phyloP scores from a whole-genome alignment of 192 early-diverging fungal genomes.

The Coemansia sp. region DNA sequence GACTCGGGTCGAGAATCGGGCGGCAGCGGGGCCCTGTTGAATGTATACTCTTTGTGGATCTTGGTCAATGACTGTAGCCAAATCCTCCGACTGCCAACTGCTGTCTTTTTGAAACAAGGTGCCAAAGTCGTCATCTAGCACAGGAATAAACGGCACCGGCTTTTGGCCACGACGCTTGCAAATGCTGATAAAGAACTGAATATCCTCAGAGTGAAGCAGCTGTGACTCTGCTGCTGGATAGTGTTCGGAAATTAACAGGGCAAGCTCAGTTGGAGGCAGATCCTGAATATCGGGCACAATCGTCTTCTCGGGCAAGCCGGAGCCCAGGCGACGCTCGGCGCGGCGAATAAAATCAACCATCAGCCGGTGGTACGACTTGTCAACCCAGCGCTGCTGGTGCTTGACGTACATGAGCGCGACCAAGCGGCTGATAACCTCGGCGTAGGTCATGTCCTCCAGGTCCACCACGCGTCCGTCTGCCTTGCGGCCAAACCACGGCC shows the following conservation, averaged over 20 bases:
- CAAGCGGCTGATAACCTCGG: conserved; percentile 77
- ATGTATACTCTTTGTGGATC: conserved; percentile 80
- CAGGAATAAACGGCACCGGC: conserved; percentile 87
- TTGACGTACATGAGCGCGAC: conserved; percentile 77
- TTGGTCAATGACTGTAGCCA: conserved; percentile 76
- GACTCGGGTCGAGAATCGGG: conserved; percentile 63
- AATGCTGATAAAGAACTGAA: conserved; percentile 41
- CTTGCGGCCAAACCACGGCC: conserved; percentile 93
- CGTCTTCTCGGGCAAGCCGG: not conserved
- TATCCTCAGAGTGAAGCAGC: conserved; percentile 37
- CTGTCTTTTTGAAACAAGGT: conserved; percentile 90
- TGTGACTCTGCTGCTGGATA: conserved; percentile 14
- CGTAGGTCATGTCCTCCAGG: conserved; percentile 91
- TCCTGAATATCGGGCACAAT: not conserved
- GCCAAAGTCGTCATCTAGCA: conserved; percentile 86
- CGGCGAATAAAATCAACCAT: conserved; percentile 78
- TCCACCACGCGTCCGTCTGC: conserved; percentile 67
- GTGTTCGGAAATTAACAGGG: conserved; percentile 17
- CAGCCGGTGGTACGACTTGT: conserved; percentile 63
- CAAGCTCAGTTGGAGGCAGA: conserved; percentile 10
- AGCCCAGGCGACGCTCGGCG: conserved; percentile 68
- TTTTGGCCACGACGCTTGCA: conserved; percentile 60
- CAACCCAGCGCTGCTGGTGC: conserved; percentile 78
- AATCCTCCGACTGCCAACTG: conserved; percentile 84
- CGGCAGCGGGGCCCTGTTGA: conserved; percentile 86